Evolutionary conservation across 352 stramenopile genomes (phyloP).

Genomic region (Globisporangium barbulae): DNA sequence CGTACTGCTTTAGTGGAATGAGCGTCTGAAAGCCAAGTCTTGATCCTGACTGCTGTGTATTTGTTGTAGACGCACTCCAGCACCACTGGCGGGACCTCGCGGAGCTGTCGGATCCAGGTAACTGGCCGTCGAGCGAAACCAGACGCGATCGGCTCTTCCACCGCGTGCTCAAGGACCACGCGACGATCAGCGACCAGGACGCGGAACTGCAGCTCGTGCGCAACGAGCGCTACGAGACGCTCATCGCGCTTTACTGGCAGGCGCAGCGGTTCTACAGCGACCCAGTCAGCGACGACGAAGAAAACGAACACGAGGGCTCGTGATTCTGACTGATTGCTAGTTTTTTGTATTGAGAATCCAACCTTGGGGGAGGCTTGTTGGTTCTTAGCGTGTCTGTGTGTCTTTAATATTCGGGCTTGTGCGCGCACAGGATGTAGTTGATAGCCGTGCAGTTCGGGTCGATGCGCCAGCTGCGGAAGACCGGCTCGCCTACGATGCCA

Average conservation of each 20-base stretch:
- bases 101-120: constrained; percentile 36
- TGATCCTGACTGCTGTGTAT: neutral
- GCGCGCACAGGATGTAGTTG: constrained; percentile 84
- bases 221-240: constrained; percentile 48
- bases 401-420: constrained; percentile 40
- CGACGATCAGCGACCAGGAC: constrained; percentile 36
- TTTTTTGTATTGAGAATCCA: neutral
- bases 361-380: neutral
- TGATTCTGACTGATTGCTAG: neutral
- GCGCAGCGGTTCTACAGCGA: constrained; percentile 34
- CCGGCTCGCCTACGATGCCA: constrained; percentile 75
- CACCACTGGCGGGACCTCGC: constrained; percentile 66
- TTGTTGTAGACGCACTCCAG: constrained; percentile 40
- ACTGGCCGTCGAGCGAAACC: constrained; percentile 48
- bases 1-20: constrained; percentile 10
- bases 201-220: constrained; percentile 36
- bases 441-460: constrained; percentile 67
- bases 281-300: neutral
- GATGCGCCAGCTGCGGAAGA: constrained; percentile 71
- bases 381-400: neutral
- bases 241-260: constrained; percentile 38
- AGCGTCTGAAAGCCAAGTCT: too few species aligned
- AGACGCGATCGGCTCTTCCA: constrained; percentile 57
- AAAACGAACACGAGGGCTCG: neutral
- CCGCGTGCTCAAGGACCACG: constrained; percentile 72